These are phyloP conservation scores for Fusarium robinianum DNA, from an alignment of 2,329 filamentous ascomycete genomes.

Conservation along the genomic window DNA sequence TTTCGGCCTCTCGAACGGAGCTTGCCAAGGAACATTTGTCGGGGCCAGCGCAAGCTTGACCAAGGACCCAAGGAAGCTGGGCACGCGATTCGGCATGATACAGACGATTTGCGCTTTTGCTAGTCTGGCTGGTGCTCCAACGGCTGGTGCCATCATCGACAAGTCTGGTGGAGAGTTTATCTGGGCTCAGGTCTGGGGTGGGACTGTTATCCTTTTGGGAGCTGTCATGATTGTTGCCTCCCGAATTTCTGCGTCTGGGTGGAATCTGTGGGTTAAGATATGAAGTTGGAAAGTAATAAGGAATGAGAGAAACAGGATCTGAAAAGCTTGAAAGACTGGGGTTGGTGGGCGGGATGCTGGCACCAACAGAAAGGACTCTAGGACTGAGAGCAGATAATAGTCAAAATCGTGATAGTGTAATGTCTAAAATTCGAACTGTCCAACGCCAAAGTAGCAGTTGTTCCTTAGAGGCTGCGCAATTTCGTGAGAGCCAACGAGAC, in stretches of 20 bases:
- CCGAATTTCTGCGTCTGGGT: slow-evolving; percentile 44
- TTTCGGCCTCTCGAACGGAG: slow-evolving; percentile 37
- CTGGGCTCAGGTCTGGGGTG: slow-evolving; percentile 54
- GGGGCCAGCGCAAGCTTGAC: slow-evolving; percentile 47
- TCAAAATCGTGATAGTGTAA: slow-evolving; percentile 20
- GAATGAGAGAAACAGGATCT: background rate
- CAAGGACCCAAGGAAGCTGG: slow-evolving; percentile 47
- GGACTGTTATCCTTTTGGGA: slow-evolving; percentile 45
- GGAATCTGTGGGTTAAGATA: slow-evolving; percentile 43
- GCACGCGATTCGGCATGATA: slow-evolving; percentile 50
- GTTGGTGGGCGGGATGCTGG: background rate
- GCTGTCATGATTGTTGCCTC: slow-evolving; percentile 40
- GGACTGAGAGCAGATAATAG: background rate
- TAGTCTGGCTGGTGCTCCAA: slow-evolving; percentile 48
- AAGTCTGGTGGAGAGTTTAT: slow-evolving; percentile 39
- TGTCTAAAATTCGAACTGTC: slow-evolving; percentile 15
- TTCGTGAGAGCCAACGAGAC: slow-evolving; percentile 41
- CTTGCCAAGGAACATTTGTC: slow-evolving; percentile 40
- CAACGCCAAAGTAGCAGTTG: background rate
- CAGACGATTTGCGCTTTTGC: slow-evolving; percentile 48
- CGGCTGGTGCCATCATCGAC: slow-evolving; percentile 40
- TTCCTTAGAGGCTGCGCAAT: slow-evolving; percentile 13
- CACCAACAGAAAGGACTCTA: background rate
- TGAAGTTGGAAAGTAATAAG: slow-evolving; percentile 21
- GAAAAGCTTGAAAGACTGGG: too few relatives aligned